Evolutionary conservation across 176 grass and related monocot genomes (phyloP).

Genomic region (Triticum urartu): DNA sequence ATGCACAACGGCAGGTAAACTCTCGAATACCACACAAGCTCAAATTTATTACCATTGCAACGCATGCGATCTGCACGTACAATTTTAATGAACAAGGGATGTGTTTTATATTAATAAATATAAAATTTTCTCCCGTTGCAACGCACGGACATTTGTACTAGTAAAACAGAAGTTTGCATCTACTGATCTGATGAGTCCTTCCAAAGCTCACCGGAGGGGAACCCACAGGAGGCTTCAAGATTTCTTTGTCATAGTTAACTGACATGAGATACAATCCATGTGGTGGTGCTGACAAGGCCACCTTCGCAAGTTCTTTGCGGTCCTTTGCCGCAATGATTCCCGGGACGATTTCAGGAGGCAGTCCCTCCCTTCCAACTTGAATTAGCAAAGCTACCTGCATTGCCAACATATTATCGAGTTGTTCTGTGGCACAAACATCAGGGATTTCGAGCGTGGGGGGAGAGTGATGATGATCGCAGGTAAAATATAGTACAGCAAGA

Average conservation of each 20-base stretch:
- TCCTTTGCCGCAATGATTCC: slow-evolving; percentile 62
- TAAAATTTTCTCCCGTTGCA: too few relatives aligned
- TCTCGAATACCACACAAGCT: too few relatives aligned
- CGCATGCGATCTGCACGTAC: too few relatives aligned
- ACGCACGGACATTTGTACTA: too few relatives aligned
- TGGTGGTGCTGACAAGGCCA: slow-evolving; percentile 69
- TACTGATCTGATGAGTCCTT: slow-evolving; percentile 64
- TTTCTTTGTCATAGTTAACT: slow-evolving; percentile 75
- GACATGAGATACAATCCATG: slow-evolving; percentile 87
- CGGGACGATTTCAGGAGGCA: slow-evolving; percentile 66
- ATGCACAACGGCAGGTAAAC: too few relatives aligned
- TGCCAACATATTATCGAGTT: background rate
- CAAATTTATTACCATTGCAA: too few relatives aligned
- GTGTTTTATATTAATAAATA: too few relatives aligned
- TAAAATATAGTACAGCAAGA: background rate
- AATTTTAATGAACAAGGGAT: too few relatives aligned
- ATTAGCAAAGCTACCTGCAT: slow-evolving; percentile 82
- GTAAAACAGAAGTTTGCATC: slow-evolving; percentile 87
- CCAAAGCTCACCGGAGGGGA: slow-evolving; percentile 75
- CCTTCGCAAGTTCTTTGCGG: slow-evolving; percentile 77
- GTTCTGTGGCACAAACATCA: background rate
- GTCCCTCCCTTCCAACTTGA: slow-evolving; percentile 82
- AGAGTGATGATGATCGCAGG: background rate
- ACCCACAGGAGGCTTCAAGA: slow-evolving; percentile 61
- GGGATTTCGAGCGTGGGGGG: background rate